Evolutionary conservation across 1,284 basidiomycete genomes (phyloP).

Genomic region (Cutaneotrichosporon dermatis): DNA sequence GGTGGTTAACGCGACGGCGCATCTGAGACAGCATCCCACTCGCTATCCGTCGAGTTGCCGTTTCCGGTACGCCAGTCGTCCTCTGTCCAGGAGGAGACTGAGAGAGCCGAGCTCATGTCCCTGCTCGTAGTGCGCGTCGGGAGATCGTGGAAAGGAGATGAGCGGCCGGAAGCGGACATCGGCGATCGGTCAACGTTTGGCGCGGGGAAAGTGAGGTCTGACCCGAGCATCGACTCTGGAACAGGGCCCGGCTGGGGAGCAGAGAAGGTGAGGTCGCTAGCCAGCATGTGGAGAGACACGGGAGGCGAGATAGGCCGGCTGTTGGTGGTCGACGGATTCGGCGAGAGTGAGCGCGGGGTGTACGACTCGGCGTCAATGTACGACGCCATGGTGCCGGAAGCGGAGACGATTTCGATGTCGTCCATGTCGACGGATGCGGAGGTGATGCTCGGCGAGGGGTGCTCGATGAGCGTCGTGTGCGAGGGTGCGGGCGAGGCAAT

Average conservation of each 20-base stretch:
- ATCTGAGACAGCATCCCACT: slow-evolving; percentile 17
- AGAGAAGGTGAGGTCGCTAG: neutral
- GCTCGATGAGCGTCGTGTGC: neutral
- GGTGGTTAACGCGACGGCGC: neutral
- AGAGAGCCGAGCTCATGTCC: neutral
- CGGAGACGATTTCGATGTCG: slow-evolving; percentile 13
- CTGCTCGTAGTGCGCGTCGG: neutral
- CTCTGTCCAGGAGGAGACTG: slow-evolving; percentile 11
- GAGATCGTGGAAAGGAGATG: neutral
- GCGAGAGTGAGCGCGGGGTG: slow-evolving; percentile 15
- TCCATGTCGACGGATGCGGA: neutral
- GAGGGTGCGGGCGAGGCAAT: neutral
- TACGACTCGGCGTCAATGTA: slow-evolving; percentile 21
- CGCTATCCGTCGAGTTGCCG: slow-evolving; percentile 5
- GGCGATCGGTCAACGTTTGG: neutral
- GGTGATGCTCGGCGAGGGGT: neutral
- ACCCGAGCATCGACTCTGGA: neutral
- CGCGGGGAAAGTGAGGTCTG: slow-evolving; percentile 2
- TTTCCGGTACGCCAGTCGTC: slow-evolving; percentile 11
- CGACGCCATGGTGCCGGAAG: slow-evolving; percentile 8
- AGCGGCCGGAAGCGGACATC: neutral
- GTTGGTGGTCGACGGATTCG: neutral
- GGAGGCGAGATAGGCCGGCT: neutral
- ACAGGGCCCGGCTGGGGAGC: neutral
- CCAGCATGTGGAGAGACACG: neutral